Conservation (phyloP, 139 green algal species). For the Chlamydomonas incerta region DNA sequence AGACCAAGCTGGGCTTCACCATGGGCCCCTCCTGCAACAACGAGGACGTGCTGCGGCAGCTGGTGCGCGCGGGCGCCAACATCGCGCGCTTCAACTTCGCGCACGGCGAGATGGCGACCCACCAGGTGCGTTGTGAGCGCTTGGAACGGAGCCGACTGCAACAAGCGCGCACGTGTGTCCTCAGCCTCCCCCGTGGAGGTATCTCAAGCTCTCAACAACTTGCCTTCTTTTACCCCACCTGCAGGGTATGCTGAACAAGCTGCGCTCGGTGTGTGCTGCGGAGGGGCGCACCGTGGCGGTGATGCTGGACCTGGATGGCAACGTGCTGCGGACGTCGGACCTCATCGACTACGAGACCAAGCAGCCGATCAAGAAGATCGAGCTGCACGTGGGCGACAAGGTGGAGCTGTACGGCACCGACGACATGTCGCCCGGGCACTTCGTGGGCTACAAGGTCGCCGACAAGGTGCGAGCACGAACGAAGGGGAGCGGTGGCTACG, state of each 20-base stretch:
- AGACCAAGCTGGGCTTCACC: conserved; percentile 79
- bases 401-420: conserved; percentile 57
- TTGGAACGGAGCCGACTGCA: too few relatives aligned
- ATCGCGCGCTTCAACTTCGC: conserved; percentile 80
- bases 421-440: conserved; percentile 28
- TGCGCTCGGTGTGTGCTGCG: neutral
- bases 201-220: too few relatives aligned
- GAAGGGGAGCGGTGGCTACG: too few relatives aligned
- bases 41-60: conserved; percentile 51
- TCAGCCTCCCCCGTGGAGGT: too few relatives aligned
- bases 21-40: conserved; percentile 61
- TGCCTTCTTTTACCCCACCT: too few relatives aligned
- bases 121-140: conserved; percentile 44
- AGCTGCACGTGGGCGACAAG: conserved; percentile 46
- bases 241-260: neutral
- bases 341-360: conserved; percentile 49
- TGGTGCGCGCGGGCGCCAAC: conserved; percentile 74
- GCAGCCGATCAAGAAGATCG: conserved; percentile 36
- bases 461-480: conserved; percentile 37
- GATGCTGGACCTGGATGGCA: conserved; percentile 76
- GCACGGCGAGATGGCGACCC: conserved; percentile 63
- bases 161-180: too few relatives aligned
- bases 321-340: conserved; percentile 72
- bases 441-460: conserved; percentile 39
- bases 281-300: conserved; percentile 45